Percentiles rank a stretch among this genome's conserved stretches.
These are phyloP conservation scores for Allomyces javanicus DNA, from an alignment of 192 early-diverging fungal species.

Conservation along the genomic window DNA sequence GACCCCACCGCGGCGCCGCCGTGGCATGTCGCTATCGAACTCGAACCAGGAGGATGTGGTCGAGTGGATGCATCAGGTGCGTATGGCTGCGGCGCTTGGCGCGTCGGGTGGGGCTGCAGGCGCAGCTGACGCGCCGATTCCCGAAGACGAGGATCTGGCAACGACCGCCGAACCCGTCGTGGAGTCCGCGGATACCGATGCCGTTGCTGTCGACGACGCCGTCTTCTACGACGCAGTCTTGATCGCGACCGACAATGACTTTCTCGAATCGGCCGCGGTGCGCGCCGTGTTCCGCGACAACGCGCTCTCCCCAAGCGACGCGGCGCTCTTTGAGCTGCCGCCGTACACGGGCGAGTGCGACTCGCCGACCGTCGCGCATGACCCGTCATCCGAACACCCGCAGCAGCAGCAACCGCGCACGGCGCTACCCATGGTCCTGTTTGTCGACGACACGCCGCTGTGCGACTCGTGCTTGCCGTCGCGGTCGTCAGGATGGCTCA, in stretches of 20 bases:
- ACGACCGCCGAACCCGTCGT: too few species aligned
- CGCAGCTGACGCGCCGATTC: too few species aligned
- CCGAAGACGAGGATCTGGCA: too few species aligned
- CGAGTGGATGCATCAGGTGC: too few species aligned
- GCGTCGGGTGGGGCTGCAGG: too few species aligned
- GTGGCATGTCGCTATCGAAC: background rate
- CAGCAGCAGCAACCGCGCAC: too few species aligned
- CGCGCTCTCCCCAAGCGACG: constrained; percentile 29
- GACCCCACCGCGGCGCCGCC: constrained; percentile 1
- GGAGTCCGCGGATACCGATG: too few species aligned
- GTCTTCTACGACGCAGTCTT: constrained; percentile 25
- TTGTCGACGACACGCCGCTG: constrained; percentile 17
- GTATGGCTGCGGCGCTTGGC: too few species aligned
- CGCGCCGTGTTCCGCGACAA: constrained; percentile 26
- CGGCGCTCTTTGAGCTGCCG: constrained; percentile 37
- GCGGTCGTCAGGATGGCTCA: background rate
- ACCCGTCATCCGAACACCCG: background rate
- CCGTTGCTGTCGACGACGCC: background rate
- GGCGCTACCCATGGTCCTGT: constrained; percentile 7
- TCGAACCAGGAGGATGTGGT: too few species aligned
- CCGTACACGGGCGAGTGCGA: constrained; percentile 19
- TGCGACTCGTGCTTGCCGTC: constrained; percentile 20
- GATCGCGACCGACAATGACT: constrained; percentile 41
- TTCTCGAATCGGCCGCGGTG: constrained; percentile 26
- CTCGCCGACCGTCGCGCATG: constrained; percentile 1